These are phyloP conservation scores for Pseudocercospora vitis DNA, from an alignment of 2,329 filamentous ascomycete species.

Conservation along the genomic window DNA sequence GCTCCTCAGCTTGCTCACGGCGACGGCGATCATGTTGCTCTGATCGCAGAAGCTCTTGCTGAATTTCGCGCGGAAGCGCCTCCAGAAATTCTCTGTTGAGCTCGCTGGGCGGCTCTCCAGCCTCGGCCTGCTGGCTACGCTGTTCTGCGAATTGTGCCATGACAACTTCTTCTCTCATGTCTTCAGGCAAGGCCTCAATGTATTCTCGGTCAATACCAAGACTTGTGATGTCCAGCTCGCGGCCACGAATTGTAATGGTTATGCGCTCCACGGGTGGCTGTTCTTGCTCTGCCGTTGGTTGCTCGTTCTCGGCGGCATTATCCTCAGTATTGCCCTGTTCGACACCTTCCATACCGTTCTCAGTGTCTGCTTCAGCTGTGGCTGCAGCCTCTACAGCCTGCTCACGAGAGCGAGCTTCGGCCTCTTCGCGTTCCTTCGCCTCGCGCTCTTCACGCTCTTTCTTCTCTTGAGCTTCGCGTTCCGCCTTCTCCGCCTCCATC, in stretches of 20 bases:
- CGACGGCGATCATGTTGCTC: conserved; percentile 86
- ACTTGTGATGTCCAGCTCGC: conserved; percentile 88
- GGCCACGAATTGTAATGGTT: conserved; percentile 79
- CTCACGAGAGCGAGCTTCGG: conserved; percentile 38
- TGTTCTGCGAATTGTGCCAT: conserved; percentile 84
- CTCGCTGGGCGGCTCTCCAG: conserved; percentile 73
- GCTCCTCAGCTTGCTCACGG: conserved; percentile 77
- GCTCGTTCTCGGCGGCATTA: conserved; percentile 46
- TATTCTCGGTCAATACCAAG: conserved; percentile 94
- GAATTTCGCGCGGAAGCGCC: conserved; percentile 84
- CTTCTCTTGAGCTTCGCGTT: conserved; percentile 53
- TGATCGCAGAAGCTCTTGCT: conserved; percentile 85
- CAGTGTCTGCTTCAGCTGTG: conserved; percentile 37
- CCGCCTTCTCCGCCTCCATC: conserved; percentile 61
- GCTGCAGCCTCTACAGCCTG: conserved; percentile 33
- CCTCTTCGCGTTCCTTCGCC: conserved; percentile 47
- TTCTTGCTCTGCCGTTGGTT: conserved; percentile 46
- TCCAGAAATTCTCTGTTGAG: conserved; percentile 93
- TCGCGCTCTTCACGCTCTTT: conserved; percentile 52
- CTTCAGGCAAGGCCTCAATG: conserved; percentile 93
- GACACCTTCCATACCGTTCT: conserved; percentile 69
- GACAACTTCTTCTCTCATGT: conserved; percentile 93
- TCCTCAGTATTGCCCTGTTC: conserved; percentile 50
- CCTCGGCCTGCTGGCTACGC: conserved; percentile 71
- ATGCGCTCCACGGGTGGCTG: conserved; percentile 57